These are phyloP conservation scores for Ajuga chamaepitys DNA, from an alignment of 257 asterid genomes.

Conservation along the genomic window DNA sequence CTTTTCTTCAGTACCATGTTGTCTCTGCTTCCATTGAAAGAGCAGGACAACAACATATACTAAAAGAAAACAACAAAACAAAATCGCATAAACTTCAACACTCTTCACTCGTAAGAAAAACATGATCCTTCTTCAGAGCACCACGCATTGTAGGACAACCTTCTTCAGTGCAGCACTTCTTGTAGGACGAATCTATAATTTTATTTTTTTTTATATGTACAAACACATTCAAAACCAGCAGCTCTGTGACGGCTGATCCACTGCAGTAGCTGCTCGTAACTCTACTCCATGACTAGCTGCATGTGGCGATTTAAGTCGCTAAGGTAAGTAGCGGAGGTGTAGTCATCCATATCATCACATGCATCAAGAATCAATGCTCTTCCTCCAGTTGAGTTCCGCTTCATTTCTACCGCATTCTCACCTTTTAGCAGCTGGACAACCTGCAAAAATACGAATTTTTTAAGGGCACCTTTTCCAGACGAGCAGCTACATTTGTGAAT, in stretches of 20 bases:
- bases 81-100: no score
- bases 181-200: no score
- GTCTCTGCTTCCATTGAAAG: conserved; percentile 1
- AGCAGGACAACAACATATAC: conserved; percentile 6
- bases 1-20: not conserved
- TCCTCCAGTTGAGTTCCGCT: conserved; percentile 50
- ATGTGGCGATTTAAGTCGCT: conserved; percentile 74
- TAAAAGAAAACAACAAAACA: not conserved
- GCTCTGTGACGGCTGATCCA: not conserved
- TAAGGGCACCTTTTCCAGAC: no score
- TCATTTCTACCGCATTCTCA: conserved; percentile 47
- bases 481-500: no score
- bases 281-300: conserved; percentile 82
- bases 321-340: conserved; percentile 52
- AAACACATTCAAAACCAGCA: not conserved
- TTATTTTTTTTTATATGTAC: no score
- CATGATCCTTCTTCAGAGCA: conserved; percentile 8
- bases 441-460: conserved; percentile 27
- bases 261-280: not conserved
- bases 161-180: no score
- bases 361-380: conserved; percentile 47
- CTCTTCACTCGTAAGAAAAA: not conserved
- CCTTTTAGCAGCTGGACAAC: conserved; percentile 61
- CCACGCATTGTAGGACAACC: not conserved
- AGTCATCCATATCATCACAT: conserved; percentile 71